Conservation (phyloP, 345 rosid species). For the Dipteronia sinensis region DNA sequence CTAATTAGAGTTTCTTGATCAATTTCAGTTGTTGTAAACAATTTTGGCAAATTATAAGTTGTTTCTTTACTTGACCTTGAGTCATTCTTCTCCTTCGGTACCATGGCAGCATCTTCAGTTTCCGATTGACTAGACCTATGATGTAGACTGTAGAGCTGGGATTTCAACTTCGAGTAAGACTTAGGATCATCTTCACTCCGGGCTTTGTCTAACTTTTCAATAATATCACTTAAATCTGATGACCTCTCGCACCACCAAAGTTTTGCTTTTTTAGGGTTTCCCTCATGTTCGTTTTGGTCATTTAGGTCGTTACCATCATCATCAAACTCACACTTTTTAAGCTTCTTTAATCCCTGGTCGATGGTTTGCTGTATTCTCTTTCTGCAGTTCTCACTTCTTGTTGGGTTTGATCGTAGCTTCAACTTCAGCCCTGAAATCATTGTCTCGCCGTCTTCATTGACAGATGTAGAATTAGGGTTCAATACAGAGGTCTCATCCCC, state of each 20-base stretch:
- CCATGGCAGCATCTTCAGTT: constrained; percentile 18
- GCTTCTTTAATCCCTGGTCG: constrained; percentile 64
- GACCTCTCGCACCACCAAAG: constrained; percentile 45
- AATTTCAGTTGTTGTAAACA: constrained; percentile 45
- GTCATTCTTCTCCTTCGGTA: constrained; percentile 26
- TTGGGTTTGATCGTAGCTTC: constrained; percentile 50
- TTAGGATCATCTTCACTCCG: constrained; percentile 78
- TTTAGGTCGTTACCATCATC: constrained; percentile 23
- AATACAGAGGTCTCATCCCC: constrained; percentile 32
- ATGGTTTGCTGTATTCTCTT: constrained; percentile 56
- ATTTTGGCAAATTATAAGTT: constrained; percentile 33
- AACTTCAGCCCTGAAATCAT: constrained; percentile 42
- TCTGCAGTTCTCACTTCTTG: constrained; percentile 54
- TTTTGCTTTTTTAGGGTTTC: constrained; percentile 37
- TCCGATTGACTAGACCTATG: constrained; percentile 22
- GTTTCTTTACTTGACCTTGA: constrained; percentile 26
- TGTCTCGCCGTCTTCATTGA: constrained; percentile 30
- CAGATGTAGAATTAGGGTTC: constrained; percentile 26
- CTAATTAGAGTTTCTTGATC: constrained; percentile 54
- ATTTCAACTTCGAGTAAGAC: constrained; percentile 64
- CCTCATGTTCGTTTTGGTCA: constrained; percentile 37
- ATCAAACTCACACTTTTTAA: constrained; percentile 35
- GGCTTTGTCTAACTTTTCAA: constrained; percentile 77
- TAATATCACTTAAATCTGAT: constrained; percentile 54
- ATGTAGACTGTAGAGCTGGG: constrained; percentile 39